Evolutionary conservation across 2,329 filamentous ascomycete species (phyloP).

Genomic region (Alternaria sp.): DNA sequence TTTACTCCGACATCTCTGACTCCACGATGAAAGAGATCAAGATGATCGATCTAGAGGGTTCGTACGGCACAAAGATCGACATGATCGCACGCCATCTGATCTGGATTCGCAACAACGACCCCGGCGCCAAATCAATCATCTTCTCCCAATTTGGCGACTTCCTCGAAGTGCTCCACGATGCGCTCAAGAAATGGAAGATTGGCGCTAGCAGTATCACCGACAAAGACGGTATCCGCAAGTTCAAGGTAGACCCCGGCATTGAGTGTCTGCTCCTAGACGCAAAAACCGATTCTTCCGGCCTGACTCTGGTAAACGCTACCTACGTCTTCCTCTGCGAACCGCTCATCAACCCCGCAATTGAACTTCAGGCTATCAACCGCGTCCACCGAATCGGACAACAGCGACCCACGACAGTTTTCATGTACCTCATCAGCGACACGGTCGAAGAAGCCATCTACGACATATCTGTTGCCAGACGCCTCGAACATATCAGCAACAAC

Average conservation of each 20-base stretch:
- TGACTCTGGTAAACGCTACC: slow-evolving; percentile 91
- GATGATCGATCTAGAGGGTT: slow-evolving; percentile 74
- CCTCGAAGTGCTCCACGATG: slow-evolving; percentile 73
- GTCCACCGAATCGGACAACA: slow-evolving; percentile 94
- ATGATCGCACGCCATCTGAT: slow-evolving; percentile 74
- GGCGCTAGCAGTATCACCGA: slow-evolving; percentile 75
- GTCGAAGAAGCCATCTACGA: slow-evolving; percentile 93
- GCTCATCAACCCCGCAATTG: slow-evolving; percentile 89
- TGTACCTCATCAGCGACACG: slow-evolving; percentile 89
- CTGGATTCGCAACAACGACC: slow-evolving; percentile 84
- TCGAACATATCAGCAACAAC: slow-evolving; percentile 73
- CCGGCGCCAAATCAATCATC: slow-evolving; percentile 89
- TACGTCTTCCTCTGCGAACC: slow-evolving; percentile 97
- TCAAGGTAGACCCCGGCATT: slow-evolving; percentile 75
- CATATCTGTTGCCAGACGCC: slow-evolving; percentile 78
- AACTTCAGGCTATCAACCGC: slow-evolving; percentile 92
- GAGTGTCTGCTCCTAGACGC: slow-evolving; percentile 92
- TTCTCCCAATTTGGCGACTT: slow-evolving; percentile 93
- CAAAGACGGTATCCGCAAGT: slow-evolving; percentile 73
- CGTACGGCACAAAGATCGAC: slow-evolving; percentile 91
- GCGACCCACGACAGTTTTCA: slow-evolving; percentile 89
- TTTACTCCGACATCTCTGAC: slow-evolving; percentile 80
- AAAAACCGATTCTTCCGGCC: slow-evolving; percentile 83
- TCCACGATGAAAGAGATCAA: slow-evolving; percentile 81
- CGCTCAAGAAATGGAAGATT: slow-evolving; percentile 76